Conservation (phyloP, 768 basidiomycete genomes). For the Russula brevipes region DNA sequence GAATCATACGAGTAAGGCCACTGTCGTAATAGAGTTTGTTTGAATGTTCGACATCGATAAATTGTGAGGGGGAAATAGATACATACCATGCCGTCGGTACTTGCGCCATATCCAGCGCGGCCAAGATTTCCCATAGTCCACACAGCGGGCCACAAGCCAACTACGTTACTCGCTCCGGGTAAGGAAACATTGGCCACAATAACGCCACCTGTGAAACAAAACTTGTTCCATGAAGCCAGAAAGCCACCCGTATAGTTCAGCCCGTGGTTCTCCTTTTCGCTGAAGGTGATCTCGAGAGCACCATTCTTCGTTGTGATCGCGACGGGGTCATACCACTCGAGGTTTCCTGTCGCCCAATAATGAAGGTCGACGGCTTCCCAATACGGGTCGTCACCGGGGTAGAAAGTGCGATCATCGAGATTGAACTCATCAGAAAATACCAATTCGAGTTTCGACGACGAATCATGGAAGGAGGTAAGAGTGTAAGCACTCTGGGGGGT, state of each 20-base stretch:
- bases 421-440: constrained; percentile 93
- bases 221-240: constrained; percentile 62
- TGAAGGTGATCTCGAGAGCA: constrained; percentile 47
- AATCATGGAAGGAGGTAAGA: constrained; percentile 54
- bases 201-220: constrained; percentile 89
- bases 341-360: constrained; percentile 45
- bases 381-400: constrained; percentile 64
- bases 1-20: constrained; percentile 81
- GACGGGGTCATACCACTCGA: constrained; percentile 84
- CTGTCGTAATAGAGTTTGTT: constrained; percentile 32
- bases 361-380: constrained; percentile 46
- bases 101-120: constrained; percentile 84
- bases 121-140: constrained; percentile 84
- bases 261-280: constrained; percentile 57
- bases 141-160: constrained; percentile 70
- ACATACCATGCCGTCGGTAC: constrained; percentile 72
- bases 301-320: constrained; percentile 45
- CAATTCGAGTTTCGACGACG: constrained; percentile 55
- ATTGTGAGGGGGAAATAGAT: constrained; percentile 10
- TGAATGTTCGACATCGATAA: neutral
- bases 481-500: constrained; percentile 54
- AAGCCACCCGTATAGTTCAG: constrained; percentile 45
- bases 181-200: constrained; percentile 63
- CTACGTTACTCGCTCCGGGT: constrained; percentile 60
- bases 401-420: constrained; percentile 71